These are phyloP conservation scores for Cladosporium sp. DNA, from an alignment of 2,329 filamentous ascomycete species.

Conservation along the genomic window DNA sequence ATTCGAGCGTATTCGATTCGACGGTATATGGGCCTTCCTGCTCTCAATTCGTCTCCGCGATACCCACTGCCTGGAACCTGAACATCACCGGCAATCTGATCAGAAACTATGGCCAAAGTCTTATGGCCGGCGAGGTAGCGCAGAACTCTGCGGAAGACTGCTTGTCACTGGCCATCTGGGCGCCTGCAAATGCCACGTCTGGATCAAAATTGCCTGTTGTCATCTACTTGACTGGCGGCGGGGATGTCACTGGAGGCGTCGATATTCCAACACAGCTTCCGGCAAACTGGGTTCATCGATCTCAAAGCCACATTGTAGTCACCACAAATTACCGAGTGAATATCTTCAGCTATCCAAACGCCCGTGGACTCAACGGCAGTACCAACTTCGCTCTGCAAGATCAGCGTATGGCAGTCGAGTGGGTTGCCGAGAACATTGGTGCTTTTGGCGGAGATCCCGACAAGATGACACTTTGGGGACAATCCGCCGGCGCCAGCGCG, in stretches of 20 bases:
- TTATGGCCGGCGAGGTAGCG: constrained; percentile 7
- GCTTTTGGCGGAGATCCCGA: constrained; percentile 46
- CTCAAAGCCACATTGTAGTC: constrained; percentile 38
- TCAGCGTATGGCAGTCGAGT: constrained; percentile 51
- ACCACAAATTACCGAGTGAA: constrained; percentile 41
- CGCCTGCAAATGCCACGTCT: constrained; percentile 22
- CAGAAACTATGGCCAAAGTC: constrained; percentile 13
- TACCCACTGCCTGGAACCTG: constrained; percentile 20
- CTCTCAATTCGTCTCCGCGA: constrained; percentile 32
- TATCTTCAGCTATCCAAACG: constrained; percentile 40
- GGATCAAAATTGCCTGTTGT: constrained; percentile 3
- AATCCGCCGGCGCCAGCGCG: constrained; percentile 25
- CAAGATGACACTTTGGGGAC: constrained; percentile 25
- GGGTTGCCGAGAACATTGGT: constrained; percentile 48
- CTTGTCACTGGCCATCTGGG: constrained; percentile 35
- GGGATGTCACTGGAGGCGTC: constrained; percentile 6
- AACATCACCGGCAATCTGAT: constrained; percentile 15
- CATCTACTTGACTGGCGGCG: constrained; percentile 8
- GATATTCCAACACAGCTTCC: constrained; percentile 3
- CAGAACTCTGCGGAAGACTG: constrained; percentile 29
- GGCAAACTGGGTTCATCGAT: constrained; percentile 14
- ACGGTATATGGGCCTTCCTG: constrained; percentile 22
- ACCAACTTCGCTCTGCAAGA: constrained; percentile 52
- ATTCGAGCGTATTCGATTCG: not conserved
- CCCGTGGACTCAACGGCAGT: constrained; percentile 25